These are phyloP conservation scores for Jaltomata sinuosa DNA, from an alignment of 257 asterid genomes.

Conservation along the genomic window DNA sequence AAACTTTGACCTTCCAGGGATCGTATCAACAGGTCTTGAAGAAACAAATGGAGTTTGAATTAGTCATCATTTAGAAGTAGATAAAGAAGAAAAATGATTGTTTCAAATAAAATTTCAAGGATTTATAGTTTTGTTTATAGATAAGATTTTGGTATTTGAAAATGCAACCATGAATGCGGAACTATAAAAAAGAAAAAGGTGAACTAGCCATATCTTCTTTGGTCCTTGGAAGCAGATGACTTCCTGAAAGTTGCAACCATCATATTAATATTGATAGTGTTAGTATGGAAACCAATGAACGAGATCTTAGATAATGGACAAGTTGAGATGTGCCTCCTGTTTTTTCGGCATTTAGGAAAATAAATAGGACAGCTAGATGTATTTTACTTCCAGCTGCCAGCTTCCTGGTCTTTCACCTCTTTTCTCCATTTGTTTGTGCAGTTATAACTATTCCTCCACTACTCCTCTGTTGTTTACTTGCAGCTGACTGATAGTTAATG, in stretches of 20 bases:
- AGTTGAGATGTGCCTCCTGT: neutral
- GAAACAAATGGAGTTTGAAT: neutral
- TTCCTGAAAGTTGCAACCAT: neutral
- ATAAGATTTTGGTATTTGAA: neutral
- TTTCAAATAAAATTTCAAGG: neutral
- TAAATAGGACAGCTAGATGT: neutral
- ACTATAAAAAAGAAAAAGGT: neutral
- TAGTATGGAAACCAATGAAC: neutral
- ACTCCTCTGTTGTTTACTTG: neutral
- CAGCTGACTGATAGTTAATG: constrained; percentile 6
- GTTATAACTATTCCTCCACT: neutral
- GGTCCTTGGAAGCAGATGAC: neutral
- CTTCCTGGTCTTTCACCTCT: neutral
- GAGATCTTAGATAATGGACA: neutral
- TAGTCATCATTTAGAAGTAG: neutral
- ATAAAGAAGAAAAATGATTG: neutral
- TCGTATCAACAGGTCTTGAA: neutral
- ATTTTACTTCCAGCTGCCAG: neutral
- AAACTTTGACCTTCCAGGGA: neutral
- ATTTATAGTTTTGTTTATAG: neutral
- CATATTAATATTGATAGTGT: neutral
- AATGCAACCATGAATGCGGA: neutral
- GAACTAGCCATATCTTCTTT: neutral
- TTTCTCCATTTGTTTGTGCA: neutral
- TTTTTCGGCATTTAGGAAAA: neutral